Base-by-base conservation (phyloP, 768 basidiomycete genomes). In the Phanerochaete carnosa region DNA sequence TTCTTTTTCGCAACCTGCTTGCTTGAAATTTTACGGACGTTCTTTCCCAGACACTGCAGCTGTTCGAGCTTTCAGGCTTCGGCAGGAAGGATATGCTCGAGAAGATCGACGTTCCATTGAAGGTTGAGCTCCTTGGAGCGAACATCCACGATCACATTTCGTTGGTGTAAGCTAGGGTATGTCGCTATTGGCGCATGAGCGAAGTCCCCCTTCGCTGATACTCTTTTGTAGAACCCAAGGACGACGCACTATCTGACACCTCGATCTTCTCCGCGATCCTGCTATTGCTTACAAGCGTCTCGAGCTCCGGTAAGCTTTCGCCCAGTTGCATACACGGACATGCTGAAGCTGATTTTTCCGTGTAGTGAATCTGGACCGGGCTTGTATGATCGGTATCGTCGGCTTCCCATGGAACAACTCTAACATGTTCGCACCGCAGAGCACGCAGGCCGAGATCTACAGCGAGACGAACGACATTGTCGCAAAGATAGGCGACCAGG, bases 1-100 rank as follows among this genome's bases (percentile, higher is more conserved):
- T 25, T 45, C 55, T 51, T 2, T 7, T 15, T 58, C 23, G 30
- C 47, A 37, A 2, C 33, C 25, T 61, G 15, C 22, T 4, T 6
- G 2, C 4, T 15, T 2, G 33, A 16, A 19, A 29, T 2, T 15
- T n/a, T 25, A 26, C 13, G 55, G 6, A n/a, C 16, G 13, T 32
- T 35, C 32, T 55, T 11, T 2, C 23, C 15, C 51, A 79, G 62
- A 75, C 76, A 2, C 76, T 80, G 11, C 79, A 81, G 59, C 65
- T 84, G 11, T 75, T 84, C 12, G 78, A 83, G 66, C 72, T 81
- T 4, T 78, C 77, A 16, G 83, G 83, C 29, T 77, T 84, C 56
- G 83, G 82, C 35, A 69, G 77, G 46, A 61, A 62, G 25, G 66
- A 64, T 6, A 57, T 75, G 37, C 69, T 79, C 28, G 62, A 70